Evolutionary conservation across 2,329 filamentous ascomycete genomes (phyloP).

Genomic region (Triangularia setosa): DNA sequence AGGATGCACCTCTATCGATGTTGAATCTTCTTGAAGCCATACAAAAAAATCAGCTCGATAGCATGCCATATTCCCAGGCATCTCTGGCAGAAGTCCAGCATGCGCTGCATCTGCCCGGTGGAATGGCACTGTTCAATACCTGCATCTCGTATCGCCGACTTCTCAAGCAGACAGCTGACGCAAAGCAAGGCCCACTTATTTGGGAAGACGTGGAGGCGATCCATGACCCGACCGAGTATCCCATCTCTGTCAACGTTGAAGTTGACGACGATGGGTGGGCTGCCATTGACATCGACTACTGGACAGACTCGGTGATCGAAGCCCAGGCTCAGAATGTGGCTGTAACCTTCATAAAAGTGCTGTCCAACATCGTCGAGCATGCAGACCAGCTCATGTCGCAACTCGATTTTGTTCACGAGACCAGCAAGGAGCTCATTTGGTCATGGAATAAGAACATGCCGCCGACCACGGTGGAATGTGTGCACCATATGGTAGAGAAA

Average conservation of each 20-base stretch:
- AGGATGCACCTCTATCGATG: constrained; percentile 7
- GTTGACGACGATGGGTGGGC: constrained; percentile 15
- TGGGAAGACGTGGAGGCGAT: constrained; percentile 20
- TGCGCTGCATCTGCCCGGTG: constrained; percentile 22
- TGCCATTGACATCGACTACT: constrained; percentile 25
- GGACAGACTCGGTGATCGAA: constrained; percentile 21
- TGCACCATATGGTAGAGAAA: constrained; percentile 25
- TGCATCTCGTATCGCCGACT: constrained; percentile 26
- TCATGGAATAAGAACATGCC: constrained; percentile 25
- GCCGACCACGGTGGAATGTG: constrained; percentile 14
- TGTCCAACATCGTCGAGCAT: constrained; percentile 20
- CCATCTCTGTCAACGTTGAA: constrained; percentile 26
- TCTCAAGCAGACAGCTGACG: background rate
- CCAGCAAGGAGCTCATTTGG: constrained; percentile 18
- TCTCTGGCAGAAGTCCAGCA: constrained; percentile 27
- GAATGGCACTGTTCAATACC: constrained; percentile 26
- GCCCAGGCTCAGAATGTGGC: constrained; percentile 21
- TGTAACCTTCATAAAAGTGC: constrained; percentile 20
- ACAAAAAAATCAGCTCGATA: constrained; percentile 23
- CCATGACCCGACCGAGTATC: constrained; percentile 27
- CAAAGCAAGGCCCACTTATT: background rate
- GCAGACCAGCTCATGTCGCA: constrained; percentile 14
- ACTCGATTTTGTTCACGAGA: constrained; percentile 18
- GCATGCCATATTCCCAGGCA: constrained; percentile 23
- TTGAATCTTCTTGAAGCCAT: constrained; percentile 20